These are phyloP conservation scores for Novymonas esmeraldas DNA, from an alignment of 208 protist species.

Conservation along the genomic window DNA sequence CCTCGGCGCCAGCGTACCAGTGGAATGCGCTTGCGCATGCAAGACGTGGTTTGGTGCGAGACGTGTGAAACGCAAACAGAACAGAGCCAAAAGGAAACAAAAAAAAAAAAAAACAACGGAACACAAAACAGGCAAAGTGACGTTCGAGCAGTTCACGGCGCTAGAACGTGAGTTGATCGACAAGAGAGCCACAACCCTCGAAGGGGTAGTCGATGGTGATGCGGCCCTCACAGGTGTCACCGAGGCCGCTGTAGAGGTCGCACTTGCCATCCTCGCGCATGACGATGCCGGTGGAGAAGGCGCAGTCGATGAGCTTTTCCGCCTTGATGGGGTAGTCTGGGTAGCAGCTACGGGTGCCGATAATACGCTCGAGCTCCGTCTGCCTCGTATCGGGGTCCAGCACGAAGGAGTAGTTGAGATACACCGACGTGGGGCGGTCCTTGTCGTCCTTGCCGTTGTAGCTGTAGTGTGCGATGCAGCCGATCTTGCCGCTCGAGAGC, in stretches of 20 bases:
- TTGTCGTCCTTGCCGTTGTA: conserved; percentile 52
- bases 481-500: conserved; percentile 54
- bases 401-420: conserved; percentile 70
- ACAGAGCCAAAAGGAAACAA: not conserved
- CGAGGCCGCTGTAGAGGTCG: conserved; percentile 72
- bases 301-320: conserved; percentile 53
- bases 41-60: not conserved
- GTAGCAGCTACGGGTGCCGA: conserved; percentile 65
- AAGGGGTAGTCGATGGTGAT: conserved; percentile 81
- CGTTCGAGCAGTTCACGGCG: no score
- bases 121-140: no score
- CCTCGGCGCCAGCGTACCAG: no score
- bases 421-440: conserved; percentile 44
- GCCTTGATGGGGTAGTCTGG: conserved; percentile 55
- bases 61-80: not conserved
- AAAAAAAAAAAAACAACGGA: not conserved
- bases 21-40: not conserved
- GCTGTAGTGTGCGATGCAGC: conserved; percentile 76
- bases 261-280: conserved; percentile 72
- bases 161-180: conserved; percentile 44
- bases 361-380: conserved; percentile 44
- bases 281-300: conserved; percentile 63
- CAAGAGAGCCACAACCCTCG: conserved; percentile 54
- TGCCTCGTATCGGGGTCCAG: conserved; percentile 52
- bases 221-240: conserved; percentile 62